Conservation (phyloP, 2,329 filamentous ascomycete species). For the Diaporthe sp. region DNA sequence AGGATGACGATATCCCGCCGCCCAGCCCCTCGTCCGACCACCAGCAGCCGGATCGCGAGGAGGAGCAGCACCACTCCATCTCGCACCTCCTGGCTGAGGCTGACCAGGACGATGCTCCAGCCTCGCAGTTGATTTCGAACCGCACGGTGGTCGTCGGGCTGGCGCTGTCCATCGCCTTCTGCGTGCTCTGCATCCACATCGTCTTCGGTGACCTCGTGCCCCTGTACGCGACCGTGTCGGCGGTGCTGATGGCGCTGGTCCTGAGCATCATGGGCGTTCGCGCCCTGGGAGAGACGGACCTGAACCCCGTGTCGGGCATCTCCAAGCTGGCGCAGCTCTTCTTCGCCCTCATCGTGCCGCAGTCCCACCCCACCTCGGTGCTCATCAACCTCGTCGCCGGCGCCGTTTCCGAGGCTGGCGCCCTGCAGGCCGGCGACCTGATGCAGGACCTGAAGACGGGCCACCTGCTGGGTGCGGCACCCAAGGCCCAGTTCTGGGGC, state of each 20-base stretch:
- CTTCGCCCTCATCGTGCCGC: slow-evolving; percentile 89
- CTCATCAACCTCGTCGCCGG: slow-evolving; percentile 95
- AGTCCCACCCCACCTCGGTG: slow-evolving; percentile 84
- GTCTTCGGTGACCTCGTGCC: slow-evolving; percentile 88
- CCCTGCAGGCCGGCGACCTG: slow-evolving; percentile 93
- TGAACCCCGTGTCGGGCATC: slow-evolving; percentile 97
- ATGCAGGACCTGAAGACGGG: slow-evolving; percentile 98
- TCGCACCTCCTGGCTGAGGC: slow-evolving; percentile 43
- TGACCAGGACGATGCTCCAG: slow-evolving; percentile 81
- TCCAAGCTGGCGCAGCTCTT: slow-evolving; percentile 96
- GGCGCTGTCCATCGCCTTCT: slow-evolving; percentile 79
- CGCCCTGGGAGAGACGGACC: slow-evolving; percentile 83
- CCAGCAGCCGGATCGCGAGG: slow-evolving; percentile 25
- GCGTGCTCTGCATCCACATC: slow-evolving; percentile 82
- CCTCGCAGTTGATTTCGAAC: slow-evolving; percentile 81
- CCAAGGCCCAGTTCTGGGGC: slow-evolving; percentile 95
- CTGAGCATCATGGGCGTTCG: slow-evolving; percentile 80
- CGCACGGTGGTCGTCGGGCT: slow-evolving; percentile 80
- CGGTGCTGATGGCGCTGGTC: slow-evolving; percentile 86
- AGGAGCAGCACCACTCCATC: slow-evolving; percentile 32
- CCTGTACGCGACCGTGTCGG: slow-evolving; percentile 77
- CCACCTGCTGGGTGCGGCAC: slow-evolving; percentile 89
- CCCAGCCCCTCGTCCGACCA: slow-evolving; percentile 36
- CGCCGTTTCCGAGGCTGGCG: slow-evolving; percentile 72
- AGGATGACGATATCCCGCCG: slow-evolving; percentile 31